Percentiles rank a stretch among this genome's conserved stretches.
phyloP scores from a whole-genome alignment of 495 filamentous ascomycete genomes.

The Penicillium roqueforti region DNA sequence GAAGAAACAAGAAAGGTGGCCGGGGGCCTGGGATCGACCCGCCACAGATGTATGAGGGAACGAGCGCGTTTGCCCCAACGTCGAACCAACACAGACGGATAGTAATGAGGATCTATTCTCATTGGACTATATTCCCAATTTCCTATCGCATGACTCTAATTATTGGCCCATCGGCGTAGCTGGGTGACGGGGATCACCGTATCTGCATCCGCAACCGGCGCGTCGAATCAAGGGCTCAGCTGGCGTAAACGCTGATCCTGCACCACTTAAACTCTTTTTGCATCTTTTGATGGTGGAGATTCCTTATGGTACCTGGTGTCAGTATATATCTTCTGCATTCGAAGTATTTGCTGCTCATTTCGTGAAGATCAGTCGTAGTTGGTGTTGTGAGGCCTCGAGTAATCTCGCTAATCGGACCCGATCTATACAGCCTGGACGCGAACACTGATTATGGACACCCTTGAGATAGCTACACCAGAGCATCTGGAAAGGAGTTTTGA shows the following conservation, averaged over 20 bases:
- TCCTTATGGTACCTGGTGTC: neutral
- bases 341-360: neutral
- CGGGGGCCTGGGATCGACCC: neutral
- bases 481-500: neutral
- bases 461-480: neutral
- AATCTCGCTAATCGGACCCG: slow-evolving; percentile 13
- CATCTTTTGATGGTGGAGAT: neutral
- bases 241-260: slow-evolving; percentile 8
- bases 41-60: neutral
- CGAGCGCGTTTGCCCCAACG: neutral
- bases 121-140: neutral
- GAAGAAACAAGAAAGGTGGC: neutral
- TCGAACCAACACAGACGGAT: neutral
- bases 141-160: neutral
- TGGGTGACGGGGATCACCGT: neutral
- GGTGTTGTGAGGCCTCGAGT: neutral
- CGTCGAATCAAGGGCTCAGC: slow-evolving; percentile 15
- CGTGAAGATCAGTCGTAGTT: slow-evolving; percentile 13
- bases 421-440: slow-evolving; percentile 9
- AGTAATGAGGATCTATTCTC: neutral
- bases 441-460: neutral
- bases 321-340: neutral
- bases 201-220: slow-evolving; percentile 3
- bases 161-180: slow-evolving; percentile 1
- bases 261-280: neutral